Conservation (phyloP, 768 basidiomycete species). For the Collybia nuda region DNA sequence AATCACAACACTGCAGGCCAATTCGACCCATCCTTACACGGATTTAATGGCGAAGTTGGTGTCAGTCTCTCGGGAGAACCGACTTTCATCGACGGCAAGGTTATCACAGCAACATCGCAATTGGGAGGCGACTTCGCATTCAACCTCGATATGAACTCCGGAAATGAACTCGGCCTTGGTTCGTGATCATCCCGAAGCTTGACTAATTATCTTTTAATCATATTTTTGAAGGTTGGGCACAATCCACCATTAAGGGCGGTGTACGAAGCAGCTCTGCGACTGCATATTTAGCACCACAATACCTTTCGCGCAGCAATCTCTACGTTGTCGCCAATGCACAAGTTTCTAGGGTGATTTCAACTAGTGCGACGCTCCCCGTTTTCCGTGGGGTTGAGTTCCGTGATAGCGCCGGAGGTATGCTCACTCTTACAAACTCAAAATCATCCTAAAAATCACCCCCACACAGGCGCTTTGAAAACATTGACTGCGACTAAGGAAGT, state of each 20-base stretch:
- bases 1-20: conserved; percentile 27
- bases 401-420: conserved; percentile 7
- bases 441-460: background rate
- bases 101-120: conserved; percentile 27
- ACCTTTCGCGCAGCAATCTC: conserved; percentile 19
- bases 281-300: conserved; percentile 19
- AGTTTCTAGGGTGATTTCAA: conserved; percentile 23
- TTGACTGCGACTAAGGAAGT: conserved; percentile 30
- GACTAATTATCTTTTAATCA: background rate
- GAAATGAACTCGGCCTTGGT: conserved; percentile 26
- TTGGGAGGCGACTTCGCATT: conserved; percentile 25
- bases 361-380: conserved; percentile 1
- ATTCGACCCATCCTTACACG: conserved; percentile 27
- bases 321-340: conserved; percentile 22
- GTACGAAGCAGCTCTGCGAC: conserved; percentile 24
- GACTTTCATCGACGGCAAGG: conserved; percentile 17
- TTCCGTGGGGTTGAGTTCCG: conserved; percentile 19
- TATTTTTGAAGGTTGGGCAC: conserved; percentile 16
- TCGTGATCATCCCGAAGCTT: conserved; percentile 1
- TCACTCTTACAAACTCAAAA: background rate
- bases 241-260: conserved; percentile 19
- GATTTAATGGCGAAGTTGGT: conserved; percentile 19
- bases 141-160: conserved; percentile 26
- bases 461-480: conserved; percentile 8
- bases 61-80: conserved; percentile 22